These are phyloP conservation scores for Beauveria australis DNA, from an alignment of 2,329 filamentous ascomycete genomes.

Conservation along the genomic window DNA sequence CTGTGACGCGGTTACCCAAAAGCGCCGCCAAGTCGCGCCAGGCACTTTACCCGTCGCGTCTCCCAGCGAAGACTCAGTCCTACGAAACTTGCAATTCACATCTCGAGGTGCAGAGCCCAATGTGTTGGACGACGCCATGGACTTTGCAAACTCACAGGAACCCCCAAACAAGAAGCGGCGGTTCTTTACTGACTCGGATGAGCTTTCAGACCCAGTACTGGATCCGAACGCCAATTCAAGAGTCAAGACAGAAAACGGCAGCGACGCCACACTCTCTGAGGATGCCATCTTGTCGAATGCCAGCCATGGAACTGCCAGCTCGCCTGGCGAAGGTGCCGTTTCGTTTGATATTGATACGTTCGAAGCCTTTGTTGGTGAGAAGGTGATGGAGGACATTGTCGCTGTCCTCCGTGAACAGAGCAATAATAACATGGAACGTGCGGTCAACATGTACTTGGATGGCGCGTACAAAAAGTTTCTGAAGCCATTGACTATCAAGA, in stretches of 20 bases:
- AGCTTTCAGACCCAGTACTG: constrained; percentile 17
- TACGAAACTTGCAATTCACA: not conserved
- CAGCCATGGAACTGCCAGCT: constrained; percentile 12
- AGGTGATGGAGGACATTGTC: constrained; percentile 41
- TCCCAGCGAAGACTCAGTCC: constrained; percentile 16
- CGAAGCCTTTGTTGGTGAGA: constrained; percentile 51
- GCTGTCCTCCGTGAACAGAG: constrained; percentile 45
- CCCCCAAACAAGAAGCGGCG: constrained; percentile 38
- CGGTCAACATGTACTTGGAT: constrained; percentile 63
- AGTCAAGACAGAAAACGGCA: constrained; percentile 11
- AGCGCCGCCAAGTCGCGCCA: constrained; percentile 28
- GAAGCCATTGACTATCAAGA: not conserved
- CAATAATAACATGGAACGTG: constrained; percentile 49
- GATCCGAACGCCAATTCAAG: constrained; percentile 1
- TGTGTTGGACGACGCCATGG: constrained; percentile 26
- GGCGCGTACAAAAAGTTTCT: constrained; percentile 53
- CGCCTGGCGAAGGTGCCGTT: constrained; percentile 17
- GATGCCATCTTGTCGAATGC: not conserved
- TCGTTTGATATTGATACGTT: constrained; percentile 51
- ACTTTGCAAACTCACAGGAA: constrained; percentile 28
- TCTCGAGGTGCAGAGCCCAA: constrained; percentile 12
- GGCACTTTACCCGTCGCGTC: constrained; percentile 27
- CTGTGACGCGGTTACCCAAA: constrained; percentile 31
- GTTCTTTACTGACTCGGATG: constrained; percentile 28
- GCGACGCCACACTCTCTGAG: constrained; percentile 10